Evolutionary conservation across 2,329 filamentous ascomycete genomes (phyloP), one percentile per base, ranked within the genome.

Genomic region (Microascus cirrosus): DNA sequence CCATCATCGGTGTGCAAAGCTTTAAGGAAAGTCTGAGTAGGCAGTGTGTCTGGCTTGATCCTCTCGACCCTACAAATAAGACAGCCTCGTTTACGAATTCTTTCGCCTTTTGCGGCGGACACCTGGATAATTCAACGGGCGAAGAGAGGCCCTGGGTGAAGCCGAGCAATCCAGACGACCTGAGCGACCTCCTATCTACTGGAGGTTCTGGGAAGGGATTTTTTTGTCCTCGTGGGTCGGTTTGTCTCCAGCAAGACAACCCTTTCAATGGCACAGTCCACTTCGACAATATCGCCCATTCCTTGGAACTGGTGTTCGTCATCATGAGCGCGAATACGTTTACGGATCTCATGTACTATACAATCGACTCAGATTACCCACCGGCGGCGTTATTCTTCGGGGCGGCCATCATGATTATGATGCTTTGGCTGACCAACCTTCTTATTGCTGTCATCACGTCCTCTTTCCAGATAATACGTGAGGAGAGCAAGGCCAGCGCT

Each of bases 271-370:
- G 83, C 56, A 99, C 94, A 0, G 81, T 96, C 65, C 95, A 87
- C 69, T 99, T 97, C 67, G 94, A 99, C 74, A 93, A 97, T 68
- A 95, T 99, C 48, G 73, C 90, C 34, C 86, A 97, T 62, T 96
- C 92, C 0, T 74, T 97, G 56, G 91, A 99, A 72, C 77, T 97
- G 59, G 92, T 99, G 2, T 99, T 99, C 67, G 90, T 99, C 56
- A 87, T 99, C 67, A 99, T 99, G 90, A 96, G 90, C 65, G 93
- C 91, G 54, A 99, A 99, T 69, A 99, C 94, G 0, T 99, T 95
- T 71, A 88, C 90, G 1, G 90, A 97, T 70, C 75, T 97, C 57
- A 90, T 99, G 77, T 99, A 99, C 71, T 89, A 90, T 65, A 91
- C 93, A 4, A 91, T 89, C 57, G 85, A 95, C 66, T 95, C 90